A percentile compares a stretch with the other conserved stretches of the same genome.
These are phyloP conservation scores for Orbilia brochopaga DNA, from an alignment of 2,329 filamentous ascomycete genomes.

Conservation along the genomic window DNA sequence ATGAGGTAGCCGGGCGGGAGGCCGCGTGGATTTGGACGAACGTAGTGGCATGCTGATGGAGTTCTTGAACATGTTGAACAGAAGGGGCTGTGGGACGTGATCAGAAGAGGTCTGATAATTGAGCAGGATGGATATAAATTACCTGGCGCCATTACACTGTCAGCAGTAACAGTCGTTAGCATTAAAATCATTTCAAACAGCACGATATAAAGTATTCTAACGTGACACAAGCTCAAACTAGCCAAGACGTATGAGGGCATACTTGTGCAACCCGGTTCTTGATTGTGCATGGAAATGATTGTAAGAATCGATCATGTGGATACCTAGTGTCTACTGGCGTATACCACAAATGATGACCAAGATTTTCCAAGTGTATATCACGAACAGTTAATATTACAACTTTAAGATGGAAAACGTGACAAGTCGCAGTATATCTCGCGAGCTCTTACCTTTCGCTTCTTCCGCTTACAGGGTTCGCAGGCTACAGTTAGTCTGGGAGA, in stretches of 20 bases:
- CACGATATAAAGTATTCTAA: too few species aligned
- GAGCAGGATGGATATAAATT: background rate
- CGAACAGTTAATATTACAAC: too few species aligned
- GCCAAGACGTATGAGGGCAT: too few species aligned
- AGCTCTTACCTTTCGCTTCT: slow-evolving; percentile 37
- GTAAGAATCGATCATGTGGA: too few species aligned
- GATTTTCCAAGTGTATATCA: too few species aligned
- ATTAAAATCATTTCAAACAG: too few species aligned
- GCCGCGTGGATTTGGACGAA: slow-evolving; percentile 31
- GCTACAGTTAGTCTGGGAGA: slow-evolving; percentile 22
- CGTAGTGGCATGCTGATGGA: slow-evolving; percentile 32
- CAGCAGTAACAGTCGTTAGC: background rate
- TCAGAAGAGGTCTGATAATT: background rate
- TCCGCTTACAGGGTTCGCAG: slow-evolving; percentile 40
- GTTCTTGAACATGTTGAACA: slow-evolving; percentile 35
- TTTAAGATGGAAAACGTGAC: too few species aligned
- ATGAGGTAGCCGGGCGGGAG: slow-evolving; percentile 33
- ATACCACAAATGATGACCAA: too few species aligned
- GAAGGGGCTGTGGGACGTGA: slow-evolving; percentile 27
- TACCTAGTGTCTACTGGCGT: too few species aligned
- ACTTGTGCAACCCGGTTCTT: too few species aligned
- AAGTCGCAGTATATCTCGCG: background rate
- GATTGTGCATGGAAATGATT: too few species aligned
- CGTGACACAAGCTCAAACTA: too few species aligned
- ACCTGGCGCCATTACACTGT: slow-evolving; percentile 44